Percentiles rank a stretch among this genome's conserved stretches.
Conservation (phyloP, 23 red algal genomes). For the Pyropia yezoensis region DNA sequence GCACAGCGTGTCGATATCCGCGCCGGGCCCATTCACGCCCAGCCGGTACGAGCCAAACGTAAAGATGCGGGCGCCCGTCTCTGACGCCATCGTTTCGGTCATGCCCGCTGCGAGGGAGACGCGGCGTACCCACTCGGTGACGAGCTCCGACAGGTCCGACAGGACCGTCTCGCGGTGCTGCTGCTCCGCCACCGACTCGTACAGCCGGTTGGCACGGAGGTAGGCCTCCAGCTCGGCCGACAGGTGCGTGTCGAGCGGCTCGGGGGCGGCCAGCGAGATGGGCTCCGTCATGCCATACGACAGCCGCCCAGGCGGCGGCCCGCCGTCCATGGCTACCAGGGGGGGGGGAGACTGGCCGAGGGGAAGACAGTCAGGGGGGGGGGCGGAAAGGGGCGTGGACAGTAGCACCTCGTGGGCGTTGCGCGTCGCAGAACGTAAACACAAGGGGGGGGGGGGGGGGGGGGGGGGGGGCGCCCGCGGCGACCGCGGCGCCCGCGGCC, state of each 20-base stretch:
- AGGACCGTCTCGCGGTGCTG: conserved; percentile 70
- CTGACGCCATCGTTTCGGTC: conserved; percentile 70
- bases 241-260: conserved; percentile 65
- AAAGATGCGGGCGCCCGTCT: conserved; percentile 81
- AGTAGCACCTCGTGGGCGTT: too few relatives aligned
- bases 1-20: conserved; percentile 96
- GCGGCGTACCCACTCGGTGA: conserved; percentile 77
- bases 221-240: conserved; percentile 83
- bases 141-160: conserved; percentile 52
- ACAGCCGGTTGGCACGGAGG: conserved; percentile 78
- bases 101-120: conserved; percentile 76
- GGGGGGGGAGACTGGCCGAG: too few relatives aligned
- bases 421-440: too few relatives aligned
- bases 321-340: too few relatives aligned
- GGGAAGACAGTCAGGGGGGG: too few relatives aligned
- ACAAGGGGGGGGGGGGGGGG: too few relatives aligned
- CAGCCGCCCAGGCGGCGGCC: too few relatives aligned
- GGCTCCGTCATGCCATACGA: conserved; percentile 77
- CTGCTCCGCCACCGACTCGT: conserved; percentile 66
- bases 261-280: conserved; percentile 76
- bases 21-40: conserved; percentile 91
- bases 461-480: too few relatives aligned
- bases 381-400: too few relatives aligned
- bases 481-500: too few relatives aligned
- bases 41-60: conserved; percentile 97